Conservation (phyloP, 148 eudicot species). For the Rhododendron henanense region DNA sequence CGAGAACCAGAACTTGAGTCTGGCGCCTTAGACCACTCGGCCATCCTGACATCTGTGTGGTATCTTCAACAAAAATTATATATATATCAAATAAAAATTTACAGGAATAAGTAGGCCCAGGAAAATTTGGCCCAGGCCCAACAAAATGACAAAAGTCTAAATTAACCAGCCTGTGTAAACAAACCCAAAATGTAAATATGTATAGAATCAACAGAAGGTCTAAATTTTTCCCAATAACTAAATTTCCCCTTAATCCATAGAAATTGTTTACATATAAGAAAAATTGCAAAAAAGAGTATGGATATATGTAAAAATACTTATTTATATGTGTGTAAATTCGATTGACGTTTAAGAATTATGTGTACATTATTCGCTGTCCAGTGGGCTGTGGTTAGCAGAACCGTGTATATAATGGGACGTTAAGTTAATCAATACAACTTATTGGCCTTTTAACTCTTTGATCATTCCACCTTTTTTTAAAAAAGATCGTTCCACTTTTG, state of each 20-base stretch:
- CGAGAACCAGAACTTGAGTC: conserved; percentile 17
- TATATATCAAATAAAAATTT: not conserved
- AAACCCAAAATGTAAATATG: too few relatives aligned
- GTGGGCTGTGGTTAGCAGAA: not conserved
- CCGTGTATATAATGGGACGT: not conserved
- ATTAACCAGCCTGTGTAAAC: not conserved
- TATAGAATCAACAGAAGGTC: not conserved
- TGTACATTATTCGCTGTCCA: not conserved
- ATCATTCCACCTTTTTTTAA: not conserved
- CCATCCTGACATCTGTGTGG: not conserved
- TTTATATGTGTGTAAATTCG: not conserved
- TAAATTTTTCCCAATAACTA: too few relatives aligned
- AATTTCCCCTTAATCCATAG: not conserved
- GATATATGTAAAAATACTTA: too few relatives aligned
- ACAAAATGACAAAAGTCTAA: not conserved
- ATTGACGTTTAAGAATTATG: not conserved
- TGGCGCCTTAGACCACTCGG: conserved; percentile 15
- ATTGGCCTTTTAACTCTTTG: not conserved
- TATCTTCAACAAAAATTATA: accelerated
- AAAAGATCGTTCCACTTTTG: not conserved
- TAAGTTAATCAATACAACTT: not conserved
- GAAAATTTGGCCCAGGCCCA: not conserved
- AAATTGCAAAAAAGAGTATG: not conserved
- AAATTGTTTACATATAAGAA: not conserved
- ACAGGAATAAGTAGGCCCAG: not conserved